Conservation (phyloP, 345 rosid species). For the Brassica carinata region DNA sequence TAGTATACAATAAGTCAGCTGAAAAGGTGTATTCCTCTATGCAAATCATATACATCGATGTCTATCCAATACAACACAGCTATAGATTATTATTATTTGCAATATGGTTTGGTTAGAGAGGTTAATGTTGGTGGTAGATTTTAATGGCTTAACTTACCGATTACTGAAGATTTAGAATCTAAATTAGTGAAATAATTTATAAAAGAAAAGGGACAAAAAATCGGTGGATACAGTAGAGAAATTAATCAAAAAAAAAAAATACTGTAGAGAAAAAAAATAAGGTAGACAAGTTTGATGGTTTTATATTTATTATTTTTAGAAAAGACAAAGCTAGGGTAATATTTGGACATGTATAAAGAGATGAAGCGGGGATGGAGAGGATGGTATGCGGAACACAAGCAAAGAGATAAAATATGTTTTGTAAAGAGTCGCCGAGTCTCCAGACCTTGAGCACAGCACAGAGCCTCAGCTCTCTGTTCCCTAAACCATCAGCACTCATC, state of each 20-base stretch:
- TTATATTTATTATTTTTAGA: neutral
- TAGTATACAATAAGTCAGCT: neutral
- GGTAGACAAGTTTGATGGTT: neutral
- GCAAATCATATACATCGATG: neutral
- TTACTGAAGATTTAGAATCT: neutral
- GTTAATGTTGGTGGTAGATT: neutral
- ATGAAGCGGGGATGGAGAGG: conserved; percentile 10
- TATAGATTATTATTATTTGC: neutral
- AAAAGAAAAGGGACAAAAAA: neutral
- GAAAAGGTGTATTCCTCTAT: neutral
- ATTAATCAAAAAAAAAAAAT: neutral
- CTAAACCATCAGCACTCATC: conserved; percentile 24
- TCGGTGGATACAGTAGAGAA: neutral
- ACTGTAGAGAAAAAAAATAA: neutral
- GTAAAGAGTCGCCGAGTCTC: conserved; percentile 32
- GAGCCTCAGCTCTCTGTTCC: conserved; percentile 24
- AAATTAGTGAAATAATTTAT: neutral
- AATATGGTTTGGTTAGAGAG: neutral
- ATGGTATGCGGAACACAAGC: conserved; percentile 4
- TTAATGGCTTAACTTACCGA: neutral
- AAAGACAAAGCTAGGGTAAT: neutral
- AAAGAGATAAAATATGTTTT: conserved; percentile 22
- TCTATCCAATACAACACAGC: neutral
- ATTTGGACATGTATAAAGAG: conserved; percentile 25
- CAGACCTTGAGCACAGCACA: conserved; percentile 26